Percentiles rank a stretch among this genome's conserved stretches.
phyloP scores from a whole-genome alignment of 2,329 filamentous ascomycete species.

The Ophiostoma triangulosporum region DNA sequence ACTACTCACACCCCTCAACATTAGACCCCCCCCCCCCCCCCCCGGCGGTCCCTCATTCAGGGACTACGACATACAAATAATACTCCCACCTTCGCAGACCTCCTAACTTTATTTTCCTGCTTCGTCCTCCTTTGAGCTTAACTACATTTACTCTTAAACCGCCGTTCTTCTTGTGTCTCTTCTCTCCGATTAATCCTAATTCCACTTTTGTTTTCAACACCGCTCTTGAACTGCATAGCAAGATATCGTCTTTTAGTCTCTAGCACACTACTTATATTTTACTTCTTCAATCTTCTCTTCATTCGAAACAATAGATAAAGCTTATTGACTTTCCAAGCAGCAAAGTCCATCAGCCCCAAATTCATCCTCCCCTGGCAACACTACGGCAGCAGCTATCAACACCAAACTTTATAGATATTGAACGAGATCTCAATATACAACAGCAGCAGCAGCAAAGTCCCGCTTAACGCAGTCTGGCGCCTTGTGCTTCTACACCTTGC shows the following conservation, averaged over 20 bases:
- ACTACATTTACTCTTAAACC: neutral
- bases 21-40: neutral
- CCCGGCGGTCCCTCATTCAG: neutral
- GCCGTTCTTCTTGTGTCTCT: neutral
- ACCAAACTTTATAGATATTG: neutral
- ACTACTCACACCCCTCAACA: neutral
- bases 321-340: neutral
- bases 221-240: neutral
- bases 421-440: neutral
- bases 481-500: neutral
- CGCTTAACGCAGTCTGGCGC: neutral
- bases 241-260: neutral
- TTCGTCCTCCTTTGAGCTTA: neutral
- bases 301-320: too few relatives aligned
- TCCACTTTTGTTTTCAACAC: neutral
- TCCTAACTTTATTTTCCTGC: neutral
- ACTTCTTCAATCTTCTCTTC: neutral
- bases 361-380: neutral
- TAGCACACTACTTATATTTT: neutral
- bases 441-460: neutral
- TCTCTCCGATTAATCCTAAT: neutral
- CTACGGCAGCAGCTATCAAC: neutral
- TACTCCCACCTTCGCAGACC: conserved; percentile 5
- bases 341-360: neutral
- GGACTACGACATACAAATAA: conserved; percentile 7